A percentile compares a stretch with the other conserved stretches of the same genome.
phyloP scores from a whole-genome alignment of 257 asterid genomes.

The Salvia rosmarinus region DNA sequence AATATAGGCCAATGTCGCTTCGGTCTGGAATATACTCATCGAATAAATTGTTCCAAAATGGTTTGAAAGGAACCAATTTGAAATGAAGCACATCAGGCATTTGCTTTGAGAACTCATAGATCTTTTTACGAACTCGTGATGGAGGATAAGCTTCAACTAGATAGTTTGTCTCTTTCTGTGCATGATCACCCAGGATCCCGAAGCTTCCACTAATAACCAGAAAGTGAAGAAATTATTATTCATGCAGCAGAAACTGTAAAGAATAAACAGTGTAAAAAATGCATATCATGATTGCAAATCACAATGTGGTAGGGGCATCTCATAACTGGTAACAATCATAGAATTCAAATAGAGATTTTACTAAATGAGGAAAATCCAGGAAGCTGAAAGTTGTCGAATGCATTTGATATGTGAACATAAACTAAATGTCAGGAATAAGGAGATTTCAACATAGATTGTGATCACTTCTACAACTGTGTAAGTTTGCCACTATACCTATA shows the following conservation, averaged over 20 bases:
- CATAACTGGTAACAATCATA: not conserved
- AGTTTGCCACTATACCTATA: not conserved
- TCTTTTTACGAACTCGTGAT: slow-evolving; percentile 47
- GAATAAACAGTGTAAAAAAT: not conserved
- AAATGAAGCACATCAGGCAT: slow-evolving; percentile 65
- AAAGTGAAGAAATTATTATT: slow-evolving; percentile 14
- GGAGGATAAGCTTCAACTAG: slow-evolving; percentile 62
- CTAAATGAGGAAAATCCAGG: not conserved
- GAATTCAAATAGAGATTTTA: slow-evolving; percentile 1
- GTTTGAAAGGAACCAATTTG: slow-evolving; percentile 47
- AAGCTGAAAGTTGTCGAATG: not conserved
- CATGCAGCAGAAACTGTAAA: not conserved
- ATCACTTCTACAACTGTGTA: not conserved
- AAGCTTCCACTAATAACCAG: slow-evolving; percentile 61
- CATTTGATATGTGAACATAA: not conserved
- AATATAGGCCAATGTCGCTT: slow-evolving; percentile 60
- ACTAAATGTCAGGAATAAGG: not conserved
- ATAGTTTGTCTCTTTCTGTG: slow-evolving; percentile 33
- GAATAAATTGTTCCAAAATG: slow-evolving; percentile 47
- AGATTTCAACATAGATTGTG: not conserved
- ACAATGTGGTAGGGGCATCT: slow-evolving; percentile 15
- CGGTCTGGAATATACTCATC: slow-evolving; percentile 45
- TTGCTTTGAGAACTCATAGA: slow-evolving; percentile 51
- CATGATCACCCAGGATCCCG: slow-evolving; percentile 35
- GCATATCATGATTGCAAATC: slow-evolving; percentile 8